Conservation (phyloP, 345 rosid genomes). For the Turnera subulata region DNA sequence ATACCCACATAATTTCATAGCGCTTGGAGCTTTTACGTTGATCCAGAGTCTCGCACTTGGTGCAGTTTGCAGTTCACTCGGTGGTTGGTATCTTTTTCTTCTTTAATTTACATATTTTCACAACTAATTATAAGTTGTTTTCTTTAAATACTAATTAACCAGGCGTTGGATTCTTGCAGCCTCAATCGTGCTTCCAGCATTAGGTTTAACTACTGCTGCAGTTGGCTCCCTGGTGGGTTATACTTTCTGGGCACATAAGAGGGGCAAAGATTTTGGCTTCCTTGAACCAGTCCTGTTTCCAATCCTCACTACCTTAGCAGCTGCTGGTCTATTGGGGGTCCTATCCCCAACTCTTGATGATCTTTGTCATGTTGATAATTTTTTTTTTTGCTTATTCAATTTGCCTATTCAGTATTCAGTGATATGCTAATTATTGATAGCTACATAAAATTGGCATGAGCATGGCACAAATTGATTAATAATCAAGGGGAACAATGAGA, state of each 20-base stretch:
- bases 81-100: not conserved
- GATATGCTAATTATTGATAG: no score
- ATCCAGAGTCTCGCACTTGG: no score
- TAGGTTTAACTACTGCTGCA: conserved; percentile 3
- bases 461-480: no score
- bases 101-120: not conserved
- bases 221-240: no score
- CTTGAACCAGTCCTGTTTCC: not conserved
- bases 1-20: no score
- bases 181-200: conserved; percentile 6
- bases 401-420: not conserved
- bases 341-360: not conserved
- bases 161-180: not conserved
- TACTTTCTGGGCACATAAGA: no score
- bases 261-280: no score
- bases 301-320: conserved; percentile 2
- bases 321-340: conserved; percentile 2
- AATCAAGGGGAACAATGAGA: no score
- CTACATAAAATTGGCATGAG: no score
- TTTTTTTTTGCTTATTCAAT: not conserved
- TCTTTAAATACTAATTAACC: no score
- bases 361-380: no score
- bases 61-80: not conserved
- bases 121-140: not conserved
- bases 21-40: no score